phyloP scores from a whole-genome alignment of 192 early-diverging fungal species.

The Chytriomyces sp. region DNA sequence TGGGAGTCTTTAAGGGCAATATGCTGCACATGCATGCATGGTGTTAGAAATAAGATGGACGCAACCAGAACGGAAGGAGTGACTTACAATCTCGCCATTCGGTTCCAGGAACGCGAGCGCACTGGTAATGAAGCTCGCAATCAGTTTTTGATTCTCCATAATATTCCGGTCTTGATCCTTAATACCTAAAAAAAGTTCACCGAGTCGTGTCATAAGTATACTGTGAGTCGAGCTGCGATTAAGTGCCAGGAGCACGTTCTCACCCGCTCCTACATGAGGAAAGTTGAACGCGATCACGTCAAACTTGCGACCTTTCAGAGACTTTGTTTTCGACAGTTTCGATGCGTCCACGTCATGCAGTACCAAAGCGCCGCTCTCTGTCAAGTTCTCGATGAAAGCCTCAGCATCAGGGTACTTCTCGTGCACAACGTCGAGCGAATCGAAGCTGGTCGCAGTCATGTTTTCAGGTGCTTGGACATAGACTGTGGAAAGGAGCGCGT shows the following conservation, averaged over 20 bases:
- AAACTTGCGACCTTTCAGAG: slow-evolving; percentile 59
- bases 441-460: slow-evolving; percentile 77
- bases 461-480: slow-evolving; percentile 56
- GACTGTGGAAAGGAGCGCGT: slow-evolving; percentile 61
- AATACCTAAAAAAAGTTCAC: slow-evolving; percentile 60
- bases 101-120: slow-evolving; percentile 20
- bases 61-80: too few species aligned
- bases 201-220: not conserved
- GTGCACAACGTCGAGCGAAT: slow-evolving; percentile 63
- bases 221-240: not conserved
- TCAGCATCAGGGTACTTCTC: slow-evolving; percentile 79
- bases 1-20: slow-evolving; percentile 81
- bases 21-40: slow-evolving; percentile 35
- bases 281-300: slow-evolving; percentile 94
- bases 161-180: slow-evolving; percentile 92
- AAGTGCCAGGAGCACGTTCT: not conserved
- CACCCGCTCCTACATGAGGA: slow-evolving; percentile 78
- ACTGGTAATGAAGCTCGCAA: slow-evolving; percentile 34
- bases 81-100: slow-evolving; percentile 7
- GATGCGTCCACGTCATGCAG: slow-evolving; percentile 82
- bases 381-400: slow-evolving; percentile 66
- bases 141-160: slow-evolving; percentile 67
- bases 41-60: too few species aligned
- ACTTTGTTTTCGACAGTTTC: slow-evolving; percentile 57
- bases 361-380: slow-evolving; percentile 65